phyloP scores from a whole-genome alignment of 306 rosid genomes.

The Trifolium dubium region DNA sequence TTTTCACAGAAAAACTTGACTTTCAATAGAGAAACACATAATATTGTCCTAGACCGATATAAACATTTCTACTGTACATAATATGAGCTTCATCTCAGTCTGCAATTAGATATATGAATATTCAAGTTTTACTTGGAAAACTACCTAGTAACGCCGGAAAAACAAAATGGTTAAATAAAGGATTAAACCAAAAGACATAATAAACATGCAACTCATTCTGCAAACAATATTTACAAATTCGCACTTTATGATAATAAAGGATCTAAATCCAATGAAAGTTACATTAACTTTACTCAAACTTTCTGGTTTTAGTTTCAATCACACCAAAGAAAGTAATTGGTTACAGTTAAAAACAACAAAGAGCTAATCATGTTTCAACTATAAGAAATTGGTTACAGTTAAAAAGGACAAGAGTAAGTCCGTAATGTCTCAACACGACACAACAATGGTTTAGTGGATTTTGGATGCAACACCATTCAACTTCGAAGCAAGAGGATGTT shows the following conservation, averaged over 20 bases:
- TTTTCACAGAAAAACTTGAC: background rate
- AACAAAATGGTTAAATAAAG: background rate
- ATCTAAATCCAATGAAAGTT: constrained; percentile 16
- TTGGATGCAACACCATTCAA: constrained; percentile 23
- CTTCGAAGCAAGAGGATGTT: constrained; percentile 29
- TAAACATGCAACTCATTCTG: background rate
- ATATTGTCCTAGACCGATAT: background rate
- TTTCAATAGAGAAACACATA: background rate
- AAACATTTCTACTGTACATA: background rate
- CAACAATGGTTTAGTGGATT: constrained; percentile 3
- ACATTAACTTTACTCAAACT: background rate
- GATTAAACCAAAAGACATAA: background rate
- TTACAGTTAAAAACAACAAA: background rate
- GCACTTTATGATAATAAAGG: background rate
- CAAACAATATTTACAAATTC: background rate
- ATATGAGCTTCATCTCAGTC: background rate
- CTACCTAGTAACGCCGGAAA: background rate
- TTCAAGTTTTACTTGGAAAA: constrained; percentile 4
- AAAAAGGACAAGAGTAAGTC: background rate
- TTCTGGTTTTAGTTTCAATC: constrained; percentile 12
- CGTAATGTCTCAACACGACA: background rate
- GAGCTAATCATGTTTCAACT: background rate
- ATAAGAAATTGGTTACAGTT: background rate
- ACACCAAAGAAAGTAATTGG: constrained; percentile 13
- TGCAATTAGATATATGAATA: background rate